Evolutionary conservation across 768 basidiomycete genomes (phyloP), one percentile per base, ranked within the genome.

Genomic region (Mycena sanguinolenta): DNA sequence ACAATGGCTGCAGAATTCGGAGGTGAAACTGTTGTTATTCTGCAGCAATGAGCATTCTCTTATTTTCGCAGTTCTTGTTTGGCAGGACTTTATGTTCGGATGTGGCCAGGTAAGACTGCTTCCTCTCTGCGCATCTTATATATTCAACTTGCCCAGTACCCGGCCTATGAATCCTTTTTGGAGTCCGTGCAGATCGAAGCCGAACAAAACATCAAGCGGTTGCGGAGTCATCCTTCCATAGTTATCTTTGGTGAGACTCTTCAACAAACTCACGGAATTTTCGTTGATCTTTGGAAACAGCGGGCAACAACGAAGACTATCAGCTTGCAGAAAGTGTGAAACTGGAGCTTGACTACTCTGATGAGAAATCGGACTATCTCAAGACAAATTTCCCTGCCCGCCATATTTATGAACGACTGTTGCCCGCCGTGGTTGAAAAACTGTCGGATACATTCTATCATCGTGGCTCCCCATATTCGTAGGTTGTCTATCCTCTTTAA

Each of bases 81-180:
- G 97, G 97, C 97, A 98, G 82, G 97, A 98, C 81, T 97, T 98
- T 80, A 92, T 95, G 92, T 98, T 98, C 79, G 96, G 92, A 36
- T 98, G 97, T 78, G 97, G 96, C 30, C 94, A 95, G 84, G 92
- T 93, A 69, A 19, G 16, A 82, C 73, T 19, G 21, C 36, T 12
- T 27, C 27, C 58, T 36, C 39, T 52, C 25, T 7, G 23, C 52
- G 30, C 7, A 53, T 42, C 55, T 58, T 36, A 34, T 34, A 57
- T 64, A 54, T 25, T 53, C 28, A 73, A 8, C 34, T 72, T 46
- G 63, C 32, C 25, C 77, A 95, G 91, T 97, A 98, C 77, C 96
- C 96, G 0, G 96, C 95, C 4, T 91, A 97, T 75, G 90, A 95
- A 69, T 87, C 90, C 9, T 92, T 97, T 76, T 74, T 95, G 42